Percentiles rank a stretch among this genome's conserved stretches.
These are phyloP conservation scores for Pythium plurisporium DNA, from an alignment of 352 stramenopile genomes.

Conservation along the genomic window DNA sequence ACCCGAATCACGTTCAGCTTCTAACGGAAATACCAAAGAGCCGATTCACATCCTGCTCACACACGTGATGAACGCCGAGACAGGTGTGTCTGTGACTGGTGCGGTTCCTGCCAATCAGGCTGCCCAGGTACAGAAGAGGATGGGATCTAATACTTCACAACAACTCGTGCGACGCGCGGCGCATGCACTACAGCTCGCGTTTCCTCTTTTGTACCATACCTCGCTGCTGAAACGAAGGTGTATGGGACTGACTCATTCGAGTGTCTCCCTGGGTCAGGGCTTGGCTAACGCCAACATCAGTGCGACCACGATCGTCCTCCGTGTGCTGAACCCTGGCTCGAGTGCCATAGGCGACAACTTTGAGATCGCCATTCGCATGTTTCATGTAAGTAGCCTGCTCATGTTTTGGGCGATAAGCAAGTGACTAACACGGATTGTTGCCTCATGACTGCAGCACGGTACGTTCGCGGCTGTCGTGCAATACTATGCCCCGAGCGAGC, in stretches of 20 bases:
- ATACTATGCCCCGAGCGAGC: not conserved
- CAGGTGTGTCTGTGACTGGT: not conserved
- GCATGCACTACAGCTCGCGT: conserved; percentile 29
- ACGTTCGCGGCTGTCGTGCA: not conserved
- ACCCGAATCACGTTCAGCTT: not conserved
- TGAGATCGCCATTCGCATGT: conserved; percentile 36
- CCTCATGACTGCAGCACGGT: conserved; percentile 2
- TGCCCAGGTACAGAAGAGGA: not conserved
- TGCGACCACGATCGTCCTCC: not conserved
- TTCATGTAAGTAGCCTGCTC: conserved; percentile 32
- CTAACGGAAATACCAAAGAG: not conserved
- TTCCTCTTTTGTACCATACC: conserved; percentile 20
- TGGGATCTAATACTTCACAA: conserved; percentile 11
- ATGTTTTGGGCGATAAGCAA: too few relatives aligned
- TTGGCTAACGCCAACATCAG: not conserved
- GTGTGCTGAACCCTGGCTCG: not conserved
- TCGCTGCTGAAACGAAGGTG: conserved; percentile 1
- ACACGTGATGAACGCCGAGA: conserved; percentile 6
- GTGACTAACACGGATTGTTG: not conserved
- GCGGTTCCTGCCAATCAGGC: not conserved
- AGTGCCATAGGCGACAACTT: not conserved
- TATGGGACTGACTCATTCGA: not conserved
- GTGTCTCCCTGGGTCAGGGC: not conserved
- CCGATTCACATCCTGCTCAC: not conserved
- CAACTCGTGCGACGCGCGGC: conserved; percentile 21